Evolutionary conservation across 345 rosid genomes (phyloP).

Genomic region (Rhodamnia rubescens): DNA sequence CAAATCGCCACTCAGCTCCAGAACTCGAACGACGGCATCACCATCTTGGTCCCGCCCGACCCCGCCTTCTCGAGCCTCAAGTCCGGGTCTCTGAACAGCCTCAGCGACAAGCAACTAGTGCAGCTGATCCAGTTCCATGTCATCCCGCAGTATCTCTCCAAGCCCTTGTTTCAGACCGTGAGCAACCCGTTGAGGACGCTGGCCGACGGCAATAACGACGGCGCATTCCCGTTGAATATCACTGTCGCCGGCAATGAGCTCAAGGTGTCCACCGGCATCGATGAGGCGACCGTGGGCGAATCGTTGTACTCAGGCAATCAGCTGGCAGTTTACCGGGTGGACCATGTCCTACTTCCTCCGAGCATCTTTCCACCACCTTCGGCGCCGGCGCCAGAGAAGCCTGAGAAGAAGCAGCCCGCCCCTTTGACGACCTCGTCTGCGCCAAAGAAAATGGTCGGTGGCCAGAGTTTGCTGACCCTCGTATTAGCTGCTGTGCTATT

Average conservation of each 20-base stretch:
- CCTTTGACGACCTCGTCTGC: not conserved
- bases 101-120: conserved; percentile 11
- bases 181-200: conserved; percentile 28
- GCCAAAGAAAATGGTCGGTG: not conserved
- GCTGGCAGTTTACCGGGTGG: conserved; percentile 5
- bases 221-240: conserved; percentile 18
- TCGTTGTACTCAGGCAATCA: not conserved
- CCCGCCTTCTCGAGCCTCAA: conserved; percentile 10
- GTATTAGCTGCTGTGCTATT: not conserved
- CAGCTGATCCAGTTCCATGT: conserved; percentile 27
- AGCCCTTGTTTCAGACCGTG: conserved; percentile 22
- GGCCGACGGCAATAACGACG: conserved; percentile 22
- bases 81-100: conserved; percentile 8
- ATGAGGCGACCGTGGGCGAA: conserved; percentile 2
- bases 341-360: conserved; percentile 7
- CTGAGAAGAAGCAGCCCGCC: not conserved
- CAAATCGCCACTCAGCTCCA: conserved; percentile 9
- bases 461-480: not conserved
- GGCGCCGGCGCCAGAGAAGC: not conserved
- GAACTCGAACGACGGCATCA: conserved; percentile 1
- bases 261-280: conserved; percentile 5
- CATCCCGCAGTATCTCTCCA: conserved; percentile 15
- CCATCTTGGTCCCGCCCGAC: conserved; percentile 11
- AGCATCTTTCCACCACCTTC: conserved; percentile 5
- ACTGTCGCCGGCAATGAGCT: conserved; percentile 4